phyloP scores from a whole-genome alignment of 192 early-diverging fungal genomes.

The Irineochytrium annulatum region DNA sequence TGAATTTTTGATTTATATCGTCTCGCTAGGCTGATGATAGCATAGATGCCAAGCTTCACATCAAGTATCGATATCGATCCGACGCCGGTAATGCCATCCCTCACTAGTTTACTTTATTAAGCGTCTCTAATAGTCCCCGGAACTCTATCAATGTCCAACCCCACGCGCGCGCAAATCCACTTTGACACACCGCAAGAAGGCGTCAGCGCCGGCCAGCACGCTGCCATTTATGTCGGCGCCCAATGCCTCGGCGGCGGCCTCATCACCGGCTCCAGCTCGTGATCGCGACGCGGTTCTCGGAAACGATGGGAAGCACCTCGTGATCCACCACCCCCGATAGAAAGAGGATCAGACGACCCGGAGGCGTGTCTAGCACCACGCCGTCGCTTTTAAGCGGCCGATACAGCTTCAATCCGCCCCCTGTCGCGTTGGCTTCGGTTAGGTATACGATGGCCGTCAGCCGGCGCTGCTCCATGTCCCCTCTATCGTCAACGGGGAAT shows the following conservation, averaged over 20 bases:
- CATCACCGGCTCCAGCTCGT: conserved; percentile 13
- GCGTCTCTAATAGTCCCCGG: no score
- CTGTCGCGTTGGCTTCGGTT: conserved; percentile 46
- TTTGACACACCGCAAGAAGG: no score
- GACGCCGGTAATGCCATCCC: background rate
- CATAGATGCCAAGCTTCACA: no score
- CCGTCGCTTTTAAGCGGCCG: conserved; percentile 34
- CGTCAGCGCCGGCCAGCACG: no score
- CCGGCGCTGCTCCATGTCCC: conserved; percentile 49
- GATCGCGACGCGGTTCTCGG: background rate
- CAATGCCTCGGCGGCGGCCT: conserved; percentile 61
- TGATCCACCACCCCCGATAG: conserved; percentile 59
- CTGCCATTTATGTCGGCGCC: conserved; percentile 55
- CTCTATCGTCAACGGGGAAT: conserved; percentile 47
- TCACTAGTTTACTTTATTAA: background rate
- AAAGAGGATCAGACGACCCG: conserved; percentile 45
- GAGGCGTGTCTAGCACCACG: conserved; percentile 34
- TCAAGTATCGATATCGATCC: no score
- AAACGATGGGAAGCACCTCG: conserved; percentile 16
- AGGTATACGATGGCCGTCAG: conserved; percentile 56
- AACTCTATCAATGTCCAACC: no score
- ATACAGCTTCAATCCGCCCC: conserved; percentile 53
- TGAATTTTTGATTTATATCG: conserved; percentile 27
- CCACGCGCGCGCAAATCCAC: background rate
- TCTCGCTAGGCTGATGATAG: no score